Evolutionary conservation across 495 filamentous ascomycete species (phyloP).

Genomic region (Chaetomium fimeti): DNA sequence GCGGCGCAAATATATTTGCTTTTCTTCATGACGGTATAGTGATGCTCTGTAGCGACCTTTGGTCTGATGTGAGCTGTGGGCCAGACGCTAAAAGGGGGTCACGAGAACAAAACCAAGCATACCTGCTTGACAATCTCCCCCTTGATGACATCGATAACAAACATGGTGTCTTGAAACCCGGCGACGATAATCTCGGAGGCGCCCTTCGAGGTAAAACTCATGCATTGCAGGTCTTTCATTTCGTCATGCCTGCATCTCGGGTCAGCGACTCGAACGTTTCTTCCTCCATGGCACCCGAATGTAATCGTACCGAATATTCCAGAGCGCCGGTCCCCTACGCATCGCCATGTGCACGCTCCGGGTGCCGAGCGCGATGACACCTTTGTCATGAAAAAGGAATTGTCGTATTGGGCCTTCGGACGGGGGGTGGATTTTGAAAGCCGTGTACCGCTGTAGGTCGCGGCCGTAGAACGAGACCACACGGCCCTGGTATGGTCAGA

Average conservation of each 20-base stretch:
- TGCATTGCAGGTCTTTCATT: constrained; percentile 82
- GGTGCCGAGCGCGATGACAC: constrained; percentile 74
- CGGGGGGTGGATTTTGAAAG: constrained; percentile 66
- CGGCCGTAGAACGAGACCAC: constrained; percentile 80
- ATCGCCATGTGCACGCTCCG: constrained; percentile 81
- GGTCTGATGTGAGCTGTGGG: neutral
- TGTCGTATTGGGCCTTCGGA: constrained; percentile 73
- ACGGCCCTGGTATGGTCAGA: constrained; percentile 59
- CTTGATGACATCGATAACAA: constrained; percentile 84
- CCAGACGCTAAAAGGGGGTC: neutral
- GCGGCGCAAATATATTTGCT: constrained; percentile 89
- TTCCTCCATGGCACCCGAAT: neutral
- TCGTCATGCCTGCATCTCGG: constrained; percentile 54
- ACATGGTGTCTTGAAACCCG: constrained; percentile 82
- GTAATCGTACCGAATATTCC: constrained; percentile 67
- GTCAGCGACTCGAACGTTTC: neutral
- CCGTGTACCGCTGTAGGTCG: constrained; percentile 69
- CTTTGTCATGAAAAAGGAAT: constrained; percentile 80
- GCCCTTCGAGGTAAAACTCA: constrained; percentile 87
- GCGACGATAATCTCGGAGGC: constrained; percentile 80
- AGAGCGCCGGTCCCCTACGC: constrained; percentile 75
- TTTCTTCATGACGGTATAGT: constrained; percentile 88
- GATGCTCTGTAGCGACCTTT: constrained; percentile 65
- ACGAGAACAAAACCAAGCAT: constrained; percentile 17
- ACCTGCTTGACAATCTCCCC: constrained; percentile 73